phyloP scores from a whole-genome alignment of 345 rosid species.

The Dovyalis caffra region DNA sequence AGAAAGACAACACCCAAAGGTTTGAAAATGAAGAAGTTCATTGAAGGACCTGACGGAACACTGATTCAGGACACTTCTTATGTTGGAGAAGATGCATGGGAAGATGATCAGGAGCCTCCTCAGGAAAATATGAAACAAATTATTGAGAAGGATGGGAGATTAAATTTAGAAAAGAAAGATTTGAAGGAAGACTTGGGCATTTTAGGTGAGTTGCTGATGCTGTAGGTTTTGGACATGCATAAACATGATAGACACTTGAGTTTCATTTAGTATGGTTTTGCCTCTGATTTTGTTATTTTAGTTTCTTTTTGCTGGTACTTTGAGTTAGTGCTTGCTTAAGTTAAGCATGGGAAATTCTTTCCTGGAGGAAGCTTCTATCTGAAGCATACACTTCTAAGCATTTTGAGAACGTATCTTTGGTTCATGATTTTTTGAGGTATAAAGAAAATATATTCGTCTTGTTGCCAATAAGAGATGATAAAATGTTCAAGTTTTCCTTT shows the following conservation, averaged over 20 bases:
- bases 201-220: conserved; percentile 47
- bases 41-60: conserved; percentile 77
- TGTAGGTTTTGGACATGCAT: conserved; percentile 10
- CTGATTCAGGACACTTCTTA: conserved; percentile 72
- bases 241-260: not conserved
- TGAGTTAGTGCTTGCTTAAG: not conserved
- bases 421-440: no score
- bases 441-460: no score
- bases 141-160: conserved; percentile 49
- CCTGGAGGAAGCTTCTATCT: no score
- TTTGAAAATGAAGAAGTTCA: conserved; percentile 75
- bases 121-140: conserved; percentile 50
- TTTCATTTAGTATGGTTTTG: conserved; percentile 2
- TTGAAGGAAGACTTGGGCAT: conserved; percentile 62
- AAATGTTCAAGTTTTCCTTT: no score
- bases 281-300: not conserved
- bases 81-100: conserved; percentile 96
- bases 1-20: conserved; percentile 83
- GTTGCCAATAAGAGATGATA: no score
- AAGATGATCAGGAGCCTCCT: conserved; percentile 60
- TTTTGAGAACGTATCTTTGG: no score
- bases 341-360: not conserved
- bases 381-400: no score
- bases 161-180: conserved; percentile 61
- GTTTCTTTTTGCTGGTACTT: not conserved